phyloP scores from a whole-genome alignment of 176 grass and related monocot species.

The Rhipidocladum racemiflorum region DNA sequence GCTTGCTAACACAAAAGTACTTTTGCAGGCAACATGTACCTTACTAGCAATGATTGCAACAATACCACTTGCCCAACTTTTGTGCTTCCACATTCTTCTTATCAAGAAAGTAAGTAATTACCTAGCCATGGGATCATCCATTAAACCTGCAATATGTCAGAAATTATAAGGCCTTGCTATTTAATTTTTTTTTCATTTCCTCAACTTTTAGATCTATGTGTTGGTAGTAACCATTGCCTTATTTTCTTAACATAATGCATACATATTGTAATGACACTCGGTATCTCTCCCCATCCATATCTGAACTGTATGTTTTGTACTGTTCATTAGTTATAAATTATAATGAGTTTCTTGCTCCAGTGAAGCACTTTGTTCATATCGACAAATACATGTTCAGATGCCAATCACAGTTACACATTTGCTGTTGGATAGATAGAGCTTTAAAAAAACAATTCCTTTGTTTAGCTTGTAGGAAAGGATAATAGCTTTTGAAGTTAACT shows the following conservation, averaged over 20 bases:
- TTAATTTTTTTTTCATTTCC: not conserved
- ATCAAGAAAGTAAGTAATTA: constrained; percentile 76
- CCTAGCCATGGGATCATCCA: not conserved
- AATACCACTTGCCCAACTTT: constrained; percentile 85
- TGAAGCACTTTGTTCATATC: not conserved
- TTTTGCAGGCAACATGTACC: constrained; percentile 79
- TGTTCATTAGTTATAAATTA: not conserved
- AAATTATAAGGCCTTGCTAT: not conserved
- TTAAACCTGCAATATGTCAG: not conserved
- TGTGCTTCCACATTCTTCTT: constrained; percentile 96
- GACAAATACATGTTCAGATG: not conserved
- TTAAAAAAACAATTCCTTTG: not conserved
- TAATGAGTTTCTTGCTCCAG: not conserved
- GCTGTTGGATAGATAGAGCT: not conserved
- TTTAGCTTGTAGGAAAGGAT: not conserved
- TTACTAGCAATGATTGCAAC: constrained; percentile 89
- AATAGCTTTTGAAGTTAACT: not conserved
- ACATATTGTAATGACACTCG: not conserved
- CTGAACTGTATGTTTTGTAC: not conserved
- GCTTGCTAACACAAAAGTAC: not conserved
- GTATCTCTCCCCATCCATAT: not conserved
- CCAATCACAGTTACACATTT: not conserved
- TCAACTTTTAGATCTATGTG: not conserved
- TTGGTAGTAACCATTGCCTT: not conserved
- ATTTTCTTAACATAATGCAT: not conserved